Evolutionary conservation across 2,329 filamentous ascomycete genomes (phyloP).

Genomic region (Fusarium robinianum): DNA sequence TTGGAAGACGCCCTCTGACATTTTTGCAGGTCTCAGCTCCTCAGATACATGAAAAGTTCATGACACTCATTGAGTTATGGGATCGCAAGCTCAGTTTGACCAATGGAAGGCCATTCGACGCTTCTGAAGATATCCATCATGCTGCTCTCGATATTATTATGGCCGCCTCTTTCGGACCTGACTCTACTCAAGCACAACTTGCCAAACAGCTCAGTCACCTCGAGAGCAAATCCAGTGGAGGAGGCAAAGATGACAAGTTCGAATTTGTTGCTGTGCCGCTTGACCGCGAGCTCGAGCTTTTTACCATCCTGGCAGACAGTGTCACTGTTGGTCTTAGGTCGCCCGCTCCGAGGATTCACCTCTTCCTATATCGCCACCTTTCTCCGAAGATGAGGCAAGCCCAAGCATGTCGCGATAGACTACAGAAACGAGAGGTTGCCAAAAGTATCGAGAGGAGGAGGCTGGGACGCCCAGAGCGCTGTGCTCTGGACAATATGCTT

Average conservation of each 20-base stretch:
- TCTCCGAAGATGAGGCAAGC: constrained; percentile 13
- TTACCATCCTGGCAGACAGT: constrained; percentile 17
- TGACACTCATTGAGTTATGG: constrained; percentile 41
- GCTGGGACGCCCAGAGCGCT: constrained; percentile 7
- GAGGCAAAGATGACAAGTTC: constrained; percentile 12
- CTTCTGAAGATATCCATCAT: constrained; percentile 37
- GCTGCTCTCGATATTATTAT: constrained; percentile 40
- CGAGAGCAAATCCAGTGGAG: not conserved
- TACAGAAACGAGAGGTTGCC: constrained; percentile 20
- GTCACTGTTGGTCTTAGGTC: constrained; percentile 10
- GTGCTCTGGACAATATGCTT: constrained; percentile 40
- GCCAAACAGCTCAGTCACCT: constrained; percentile 13
- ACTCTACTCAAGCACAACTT: constrained; percentile 5
- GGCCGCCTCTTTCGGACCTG: constrained; percentile 37
- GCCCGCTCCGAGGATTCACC: constrained; percentile 5
- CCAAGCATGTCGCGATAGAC: not conserved
- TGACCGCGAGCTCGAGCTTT: constrained; percentile 9
- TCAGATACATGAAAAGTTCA: constrained; percentile 37
- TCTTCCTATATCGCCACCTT: constrained; percentile 24
- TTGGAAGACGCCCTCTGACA: not conserved
- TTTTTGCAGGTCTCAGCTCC: constrained; percentile 36
- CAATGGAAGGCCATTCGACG: constrained; percentile 38
- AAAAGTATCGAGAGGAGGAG: constrained; percentile 17
- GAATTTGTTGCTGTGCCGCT: constrained; percentile 17
- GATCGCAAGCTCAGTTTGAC: constrained; percentile 33